A percentile compares a stretch with the other conserved stretches of the same genome.
Conservation (phyloP, 2,329 filamentous ascomycete species). For the Dactylellina drechsleri region DNA sequence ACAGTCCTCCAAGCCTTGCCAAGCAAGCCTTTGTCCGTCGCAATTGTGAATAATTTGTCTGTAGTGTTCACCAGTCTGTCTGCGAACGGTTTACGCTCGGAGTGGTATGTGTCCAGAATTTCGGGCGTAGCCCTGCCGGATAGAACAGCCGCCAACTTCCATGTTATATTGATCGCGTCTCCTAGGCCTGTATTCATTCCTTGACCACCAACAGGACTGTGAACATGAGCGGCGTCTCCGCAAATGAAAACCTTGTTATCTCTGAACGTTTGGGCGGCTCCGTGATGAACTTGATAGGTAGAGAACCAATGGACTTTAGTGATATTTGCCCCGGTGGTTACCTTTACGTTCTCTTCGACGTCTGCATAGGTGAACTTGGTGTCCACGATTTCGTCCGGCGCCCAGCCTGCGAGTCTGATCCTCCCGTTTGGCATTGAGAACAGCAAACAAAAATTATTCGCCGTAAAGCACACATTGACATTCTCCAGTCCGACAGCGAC, state of each 20-base stretch:
- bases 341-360: slow-evolving; percentile 57
- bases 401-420: slow-evolving; percentile 58
- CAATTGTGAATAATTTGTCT: slow-evolving; percentile 31
- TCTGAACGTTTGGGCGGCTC: slow-evolving; percentile 75
- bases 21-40: slow-evolving; percentile 17
- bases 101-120: slow-evolving; percentile 57
- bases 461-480: slow-evolving; percentile 60
- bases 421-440: slow-evolving; percentile 59
- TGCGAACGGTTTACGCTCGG: slow-evolving; percentile 54
- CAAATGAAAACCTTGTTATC: slow-evolving; percentile 78
- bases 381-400: slow-evolving; percentile 53
- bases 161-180: slow-evolving; percentile 70
- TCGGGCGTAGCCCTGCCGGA: slow-evolving; percentile 47
- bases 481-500: slow-evolving; percentile 60
- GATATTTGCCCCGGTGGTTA: slow-evolving; percentile 57
- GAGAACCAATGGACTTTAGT: slow-evolving; percentile 60
- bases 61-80: slow-evolving; percentile 42
- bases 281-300: slow-evolving; percentile 78
- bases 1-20: slow-evolving; percentile 36
- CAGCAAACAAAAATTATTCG: slow-evolving; percentile 61
- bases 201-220: slow-evolving; percentile 80
- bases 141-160: slow-evolving; percentile 65
- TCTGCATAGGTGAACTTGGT: slow-evolving; percentile 60
- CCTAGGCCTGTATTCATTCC: slow-evolving; percentile 84
- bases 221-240: slow-evolving; percentile 82